Evolutionary conservation across 306 rosid genomes (phyloP).

Genomic region (Begonia masoniana): DNA sequence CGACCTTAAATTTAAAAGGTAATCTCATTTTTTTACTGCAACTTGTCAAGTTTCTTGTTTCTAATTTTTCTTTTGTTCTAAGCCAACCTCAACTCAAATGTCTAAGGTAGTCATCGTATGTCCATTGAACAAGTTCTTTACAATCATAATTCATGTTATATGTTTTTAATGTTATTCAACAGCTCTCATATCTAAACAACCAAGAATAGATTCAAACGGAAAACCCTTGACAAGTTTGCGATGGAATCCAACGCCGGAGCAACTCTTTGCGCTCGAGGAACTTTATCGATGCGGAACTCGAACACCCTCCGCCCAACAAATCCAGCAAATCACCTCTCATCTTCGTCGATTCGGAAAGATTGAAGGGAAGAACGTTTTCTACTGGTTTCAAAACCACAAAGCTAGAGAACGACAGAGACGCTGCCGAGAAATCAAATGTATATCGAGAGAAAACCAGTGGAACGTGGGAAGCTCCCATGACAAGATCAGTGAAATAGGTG

Average conservation of each 20-base stretch:
- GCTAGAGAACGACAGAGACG: conserved; percentile 71
- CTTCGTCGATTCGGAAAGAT: conserved; percentile 55
- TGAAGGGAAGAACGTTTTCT: conserved; percentile 70
- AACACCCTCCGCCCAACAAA: conserved; percentile 61
- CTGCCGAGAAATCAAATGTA: not conserved
- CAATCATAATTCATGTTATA: no score
- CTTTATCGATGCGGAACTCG: conserved; percentile 41
- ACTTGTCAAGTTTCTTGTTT: no score
- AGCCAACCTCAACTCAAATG: no score
- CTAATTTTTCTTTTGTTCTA: no score
- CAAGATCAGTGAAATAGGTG: no score
- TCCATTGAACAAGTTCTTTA: no score
- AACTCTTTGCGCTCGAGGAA: conserved; percentile 41
- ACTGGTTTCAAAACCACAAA: conserved; percentile 81
- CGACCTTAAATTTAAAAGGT: no score
- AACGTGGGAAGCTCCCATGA: no score
- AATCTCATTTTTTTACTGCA: no score
- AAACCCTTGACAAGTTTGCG: conserved; percentile 26
- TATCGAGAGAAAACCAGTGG: no score
- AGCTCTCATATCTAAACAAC: not conserved
- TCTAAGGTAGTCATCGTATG: no score
- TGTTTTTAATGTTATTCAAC: no score
- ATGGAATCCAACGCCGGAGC: conserved; percentile 72
- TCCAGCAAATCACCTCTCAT: conserved; percentile 42
- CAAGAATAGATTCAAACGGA: not conserved